These are phyloP conservation scores for Chaetomium strumarium DNA, from an alignment of 2,329 filamentous ascomycete species.

Conservation along the genomic window DNA sequence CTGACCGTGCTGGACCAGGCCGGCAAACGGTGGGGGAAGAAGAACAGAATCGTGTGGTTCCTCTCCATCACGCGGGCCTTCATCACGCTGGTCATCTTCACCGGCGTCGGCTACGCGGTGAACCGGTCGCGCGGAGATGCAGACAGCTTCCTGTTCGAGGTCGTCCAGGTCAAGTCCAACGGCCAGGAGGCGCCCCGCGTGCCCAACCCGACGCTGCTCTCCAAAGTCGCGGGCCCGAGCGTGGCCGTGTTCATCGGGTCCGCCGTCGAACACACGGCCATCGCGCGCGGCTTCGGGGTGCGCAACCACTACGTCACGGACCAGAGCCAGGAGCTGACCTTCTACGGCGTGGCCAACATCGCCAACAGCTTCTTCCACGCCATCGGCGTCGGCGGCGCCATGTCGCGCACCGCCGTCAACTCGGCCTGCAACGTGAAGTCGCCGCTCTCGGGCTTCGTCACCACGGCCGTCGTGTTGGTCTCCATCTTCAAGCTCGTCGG, in stretches of 20 bases:
- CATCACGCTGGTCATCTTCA: slow-evolving; percentile 55
- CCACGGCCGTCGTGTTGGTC: slow-evolving; percentile 55
- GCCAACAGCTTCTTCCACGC: slow-evolving; percentile 60
- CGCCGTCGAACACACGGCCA: slow-evolving; percentile 57
- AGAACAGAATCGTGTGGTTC: slow-evolving; percentile 52
- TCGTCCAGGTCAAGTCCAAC: slow-evolving; percentile 51
- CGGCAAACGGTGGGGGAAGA: slow-evolving; percentile 53
- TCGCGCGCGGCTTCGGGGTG: slow-evolving; percentile 57
- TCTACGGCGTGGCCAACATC: slow-evolving; percentile 56
- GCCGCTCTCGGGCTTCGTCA: slow-evolving; percentile 55
- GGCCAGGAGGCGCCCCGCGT: slow-evolving; percentile 47
- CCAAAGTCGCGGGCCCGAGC: slow-evolving; percentile 46
- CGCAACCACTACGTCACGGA: slow-evolving; percentile 58
- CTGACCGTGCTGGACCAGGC: slow-evolving; percentile 51
- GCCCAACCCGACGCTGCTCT: slow-evolving; percentile 43
- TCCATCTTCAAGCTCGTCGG: slow-evolving; percentile 56
- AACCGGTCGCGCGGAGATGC: slow-evolving; percentile 43
- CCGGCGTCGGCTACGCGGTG: slow-evolving; percentile 56
- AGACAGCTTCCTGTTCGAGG: slow-evolving; percentile 47
- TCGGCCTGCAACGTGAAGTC: slow-evolving; percentile 57
- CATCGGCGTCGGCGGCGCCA: slow-evolving; percentile 59
- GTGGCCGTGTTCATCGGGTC: slow-evolving; percentile 58
- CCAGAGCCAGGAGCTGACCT: slow-evolving; percentile 59
- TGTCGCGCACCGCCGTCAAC: slow-evolving; percentile 63
- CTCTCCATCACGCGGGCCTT: slow-evolving; percentile 56